A percentile compares a stretch with the other conserved stretches of the same genome.
Evolutionary conservation across 2,329 filamentous ascomycete species (phyloP).

Genomic region (Arthrinium phaeospermum): DNA sequence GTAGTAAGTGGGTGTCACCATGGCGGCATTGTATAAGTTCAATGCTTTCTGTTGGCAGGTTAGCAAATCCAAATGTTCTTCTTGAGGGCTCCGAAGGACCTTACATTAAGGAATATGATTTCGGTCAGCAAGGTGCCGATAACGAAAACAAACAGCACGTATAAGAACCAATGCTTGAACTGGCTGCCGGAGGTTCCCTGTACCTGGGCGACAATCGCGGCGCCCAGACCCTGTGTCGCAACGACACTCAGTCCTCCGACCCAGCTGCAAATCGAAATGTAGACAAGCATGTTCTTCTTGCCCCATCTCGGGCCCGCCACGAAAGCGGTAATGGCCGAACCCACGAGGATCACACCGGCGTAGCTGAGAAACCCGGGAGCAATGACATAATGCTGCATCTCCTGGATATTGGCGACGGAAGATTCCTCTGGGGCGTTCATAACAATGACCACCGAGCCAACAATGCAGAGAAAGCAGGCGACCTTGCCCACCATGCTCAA

Average conservation of each 20-base stretch:
- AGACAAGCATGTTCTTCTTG: conserved; percentile 97
- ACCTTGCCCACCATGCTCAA: conserved; percentile 96
- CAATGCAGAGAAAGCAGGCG: conserved; percentile 91
- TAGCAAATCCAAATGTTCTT: neutral
- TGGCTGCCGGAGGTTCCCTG: conserved; percentile 71
- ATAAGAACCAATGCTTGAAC: conserved; percentile 98
- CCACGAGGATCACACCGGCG: conserved; percentile 80
- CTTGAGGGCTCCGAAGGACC: conserved; percentile 42
- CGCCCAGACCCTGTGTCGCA: conserved; percentile 88
- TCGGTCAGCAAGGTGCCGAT: conserved; percentile 87
- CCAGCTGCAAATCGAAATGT: conserved; percentile 94
- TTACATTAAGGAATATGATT: conserved; percentile 93
- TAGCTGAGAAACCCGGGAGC: conserved; percentile 86
- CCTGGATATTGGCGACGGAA: conserved; percentile 84
- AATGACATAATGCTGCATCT: conserved; percentile 89
- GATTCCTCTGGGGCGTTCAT: conserved; percentile 90
- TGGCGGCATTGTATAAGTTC: conserved; percentile 93
- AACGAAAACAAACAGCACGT: conserved; percentile 90
- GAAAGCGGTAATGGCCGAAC: conserved; percentile 72
- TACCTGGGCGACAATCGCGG: conserved; percentile 87
- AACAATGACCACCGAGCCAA: conserved; percentile 92
- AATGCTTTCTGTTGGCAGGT: conserved; percentile 82
- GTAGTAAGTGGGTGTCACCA: conserved; percentile 98
- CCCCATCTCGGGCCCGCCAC: conserved; percentile 88
- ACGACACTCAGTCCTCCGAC: conserved; percentile 94